Base-by-base conservation (phyloP, 208 protist species). In the Crithidia bombi region DNA sequence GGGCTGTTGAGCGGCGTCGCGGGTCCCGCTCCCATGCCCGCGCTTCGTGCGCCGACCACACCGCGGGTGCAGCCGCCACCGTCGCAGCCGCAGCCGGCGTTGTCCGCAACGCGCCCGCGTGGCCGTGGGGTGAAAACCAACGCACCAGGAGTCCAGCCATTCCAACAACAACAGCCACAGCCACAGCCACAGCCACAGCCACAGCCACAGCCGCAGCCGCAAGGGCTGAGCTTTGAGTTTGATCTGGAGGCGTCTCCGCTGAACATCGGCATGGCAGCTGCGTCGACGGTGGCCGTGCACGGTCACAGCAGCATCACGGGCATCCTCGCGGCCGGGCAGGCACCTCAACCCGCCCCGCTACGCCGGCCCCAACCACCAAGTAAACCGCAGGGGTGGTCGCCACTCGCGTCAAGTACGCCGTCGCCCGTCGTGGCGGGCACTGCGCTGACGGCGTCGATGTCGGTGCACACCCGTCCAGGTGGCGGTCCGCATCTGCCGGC, bases 231-330 rank as follows among this genome's bases (percentile, higher is more conserved):
- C 25, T 9, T 17, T 1, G 39, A 61, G 17, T 12, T 54, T 1
- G 52, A 52, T 25, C 35, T 35, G 0, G 55, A 71, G 5, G 46
- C 54, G 2, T 39, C 65, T 12, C 36, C 55, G 43, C 21, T 25
- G 11, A 25, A 35, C 56, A 33, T 43, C 10, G 35, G 11, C 35
- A 4, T 32, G 32, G 33, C 33, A 17, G 56, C 23, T 17, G 44
- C 21, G 33, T 43, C 65, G 47, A 63, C 55, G 21, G 28, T 55
- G 43, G 39, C 52, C 19, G 19, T 70, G 43, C 65, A 33, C 5
- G 65, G 30, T 21, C 41, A 51, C 38, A 63, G 65, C 41, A 47
- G 30, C 30, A 57, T 32, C 49, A 54, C 23, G 21, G 10, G 30
- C 5, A 25, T 19, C 30, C n/a, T n/a, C n/a, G n/a, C n/a, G n/a